Evolutionary conservation across 331 rosid species (phyloP).

Genomic region (Telfairia occidentalis): DNA sequence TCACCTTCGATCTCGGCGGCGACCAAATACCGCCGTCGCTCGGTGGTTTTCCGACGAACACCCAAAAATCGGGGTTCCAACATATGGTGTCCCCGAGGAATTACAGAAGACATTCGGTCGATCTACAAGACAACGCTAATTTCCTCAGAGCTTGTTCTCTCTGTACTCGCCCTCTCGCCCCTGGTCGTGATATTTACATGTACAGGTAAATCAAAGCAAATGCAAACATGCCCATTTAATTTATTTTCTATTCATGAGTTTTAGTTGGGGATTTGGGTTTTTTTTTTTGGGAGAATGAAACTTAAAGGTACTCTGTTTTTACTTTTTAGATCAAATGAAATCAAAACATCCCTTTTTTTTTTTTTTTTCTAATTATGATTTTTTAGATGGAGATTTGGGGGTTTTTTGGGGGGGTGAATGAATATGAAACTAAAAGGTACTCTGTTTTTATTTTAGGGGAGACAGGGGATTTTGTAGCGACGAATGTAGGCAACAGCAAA

Average conservation of each 20-base stretch:
- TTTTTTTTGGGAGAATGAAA: too few species aligned
- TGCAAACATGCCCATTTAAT: too few species aligned
- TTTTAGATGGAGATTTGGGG: background rate
- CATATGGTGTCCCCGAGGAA: conserved; percentile 17
- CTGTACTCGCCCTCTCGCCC: conserved; percentile 42
- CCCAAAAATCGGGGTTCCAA: background rate
- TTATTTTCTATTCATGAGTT: background rate
- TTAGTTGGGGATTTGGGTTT: background rate
- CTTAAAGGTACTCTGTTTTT: conserved; percentile 11
- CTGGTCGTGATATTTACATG: conserved; percentile 82
- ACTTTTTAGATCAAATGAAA: too few species aligned
- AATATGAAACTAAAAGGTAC: background rate
- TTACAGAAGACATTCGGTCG: conserved; percentile 17
- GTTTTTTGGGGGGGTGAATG: background rate
- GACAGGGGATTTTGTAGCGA: conserved; percentile 15
- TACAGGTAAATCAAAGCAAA: conserved; percentile 35
- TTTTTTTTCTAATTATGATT: background rate
- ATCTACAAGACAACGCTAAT: conserved; percentile 29
- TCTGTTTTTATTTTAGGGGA: conserved; percentile 29
- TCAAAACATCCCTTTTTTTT: too few species aligned
- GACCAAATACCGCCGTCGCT: background rate
- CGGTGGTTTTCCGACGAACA: conserved; percentile 1
- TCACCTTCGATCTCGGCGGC: conserved; percentile 25
- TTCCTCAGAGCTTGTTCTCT: conserved; percentile 67
- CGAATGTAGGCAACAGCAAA: conserved; percentile 14